Evolutionary conservation across 2,329 filamentous ascomycete species (phyloP), one percentile per base, ranked within the genome.

Genomic region (Neocucurbitaria cava): DNA sequence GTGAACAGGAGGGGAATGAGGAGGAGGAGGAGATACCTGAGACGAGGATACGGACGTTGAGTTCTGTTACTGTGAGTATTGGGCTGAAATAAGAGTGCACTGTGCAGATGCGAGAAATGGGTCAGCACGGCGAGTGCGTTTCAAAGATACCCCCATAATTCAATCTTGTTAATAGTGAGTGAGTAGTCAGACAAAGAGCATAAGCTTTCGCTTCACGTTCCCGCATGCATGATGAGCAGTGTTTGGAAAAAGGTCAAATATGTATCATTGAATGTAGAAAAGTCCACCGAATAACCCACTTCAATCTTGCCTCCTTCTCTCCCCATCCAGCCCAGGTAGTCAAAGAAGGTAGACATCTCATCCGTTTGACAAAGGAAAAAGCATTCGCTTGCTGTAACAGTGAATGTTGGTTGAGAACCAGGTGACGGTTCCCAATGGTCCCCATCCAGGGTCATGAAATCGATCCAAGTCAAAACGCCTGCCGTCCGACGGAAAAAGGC

Each of bases 31-130:
- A 72, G 18, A 52, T 78, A 1, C 76, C 76, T 0, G 77, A 79
- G 64, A 77, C 76, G 49, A 70, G 78, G 58, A 72, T 80, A 42
- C 62, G 73, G 46, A 70, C 52, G 26, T 23, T 75, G 41, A 75
- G 71, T 59, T 64, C 64, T 2, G 61, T 76, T 30, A 73, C 66
- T 11, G 67, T 76, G 31, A 66, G 65, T 52, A 68, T 75, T 41
- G 62, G 69, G n/a, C 42, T 71, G 21, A 62, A 54, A 41, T 70
- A 46, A 69, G 28, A 39, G 24, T n/a, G n/a, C n/a, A n/a, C n/a
- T n/a, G 8, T 23, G 20, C 11, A 24, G 35, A 36, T 4, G 13
- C 20, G 13, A n/a, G 31, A 9, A 13, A 13, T 13, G 23, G 15
- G 7, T n/a, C 15, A 9, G 15, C 4, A 35, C 13, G 28, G 31